These are phyloP conservation scores for Sequoiadendron giganteum DNA, from an alignment of 75 land plant genomes.

Conservation along the genomic window DNA sequence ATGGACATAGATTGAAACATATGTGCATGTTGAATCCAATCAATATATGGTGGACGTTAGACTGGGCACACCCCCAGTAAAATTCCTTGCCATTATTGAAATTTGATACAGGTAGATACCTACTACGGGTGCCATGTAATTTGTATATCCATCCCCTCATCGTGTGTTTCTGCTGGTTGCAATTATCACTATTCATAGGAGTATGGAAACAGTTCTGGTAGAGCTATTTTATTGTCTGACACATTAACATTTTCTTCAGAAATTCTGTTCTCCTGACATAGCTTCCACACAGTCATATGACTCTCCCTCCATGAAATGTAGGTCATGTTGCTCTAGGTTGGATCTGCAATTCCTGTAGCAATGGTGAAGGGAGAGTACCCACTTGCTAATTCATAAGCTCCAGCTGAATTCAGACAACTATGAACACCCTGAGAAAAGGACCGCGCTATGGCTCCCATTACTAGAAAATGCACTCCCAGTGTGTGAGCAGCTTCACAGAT, in stretches of 20 bases:
- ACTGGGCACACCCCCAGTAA: slow-evolving; percentile 21
- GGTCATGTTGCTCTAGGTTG: neutral
- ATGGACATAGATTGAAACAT: neutral
- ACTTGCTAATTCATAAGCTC: neutral
- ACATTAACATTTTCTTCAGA: neutral
- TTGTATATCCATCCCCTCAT: neutral
- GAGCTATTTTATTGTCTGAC: no score
- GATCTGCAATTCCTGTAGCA: slow-evolving; percentile 23
- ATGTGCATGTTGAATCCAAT: neutral
- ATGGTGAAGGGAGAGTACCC: slow-evolving; percentile 37
- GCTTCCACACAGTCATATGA: neutral
- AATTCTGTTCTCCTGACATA: slow-evolving; percentile 13
- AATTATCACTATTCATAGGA: neutral
- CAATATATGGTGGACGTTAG: slow-evolving; percentile 20
- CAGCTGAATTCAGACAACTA: neutral
- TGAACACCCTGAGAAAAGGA: no score
- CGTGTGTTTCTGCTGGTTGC: neutral
- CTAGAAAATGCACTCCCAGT: no score
- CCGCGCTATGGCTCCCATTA: no score
- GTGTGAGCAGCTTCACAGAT: no score
- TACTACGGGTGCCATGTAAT: slow-evolving; percentile 20
- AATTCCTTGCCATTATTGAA: slow-evolving; percentile 18
- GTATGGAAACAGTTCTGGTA: neutral
- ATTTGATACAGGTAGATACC: slow-evolving; percentile 36
- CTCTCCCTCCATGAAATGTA: neutral